Evolutionary conservation across 805 yeast species (phyloP).

Genomic region (Metahyphopichia silvanorum): DNA sequence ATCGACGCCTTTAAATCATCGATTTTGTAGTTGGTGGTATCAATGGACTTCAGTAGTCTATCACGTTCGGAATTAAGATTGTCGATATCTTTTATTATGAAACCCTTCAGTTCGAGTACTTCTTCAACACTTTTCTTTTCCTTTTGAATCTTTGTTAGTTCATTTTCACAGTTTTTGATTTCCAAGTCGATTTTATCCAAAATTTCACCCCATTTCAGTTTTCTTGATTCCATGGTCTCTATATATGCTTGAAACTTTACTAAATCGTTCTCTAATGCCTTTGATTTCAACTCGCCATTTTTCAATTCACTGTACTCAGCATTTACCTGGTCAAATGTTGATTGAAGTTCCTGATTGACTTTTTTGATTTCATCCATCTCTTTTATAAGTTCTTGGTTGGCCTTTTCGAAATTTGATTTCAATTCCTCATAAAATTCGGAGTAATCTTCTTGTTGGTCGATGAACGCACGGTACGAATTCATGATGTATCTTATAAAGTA

Average conservation of each 20-base stretch:
- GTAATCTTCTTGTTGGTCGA: slow-evolving; percentile 64
- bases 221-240: slow-evolving; percentile 61
- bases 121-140: slow-evolving; percentile 39
- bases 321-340: slow-evolving; percentile 38
- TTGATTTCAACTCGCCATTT: slow-evolving; percentile 52
- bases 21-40: slow-evolving; percentile 36
- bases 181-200: slow-evolving; percentile 58
- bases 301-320: slow-evolving; percentile 46
- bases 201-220: slow-evolving; percentile 59
- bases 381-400: slow-evolving; percentile 45
- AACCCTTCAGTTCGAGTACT: slow-evolving; percentile 50
- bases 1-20: slow-evolving; percentile 46
- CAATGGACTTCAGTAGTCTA: slow-evolving; percentile 51
- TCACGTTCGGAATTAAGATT: slow-evolving; percentile 60
- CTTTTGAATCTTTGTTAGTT: slow-evolving; percentile 37
- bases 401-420: slow-evolving; percentile 50
- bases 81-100: slow-evolving; percentile 63
- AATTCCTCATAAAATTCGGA: slow-evolving; percentile 52
- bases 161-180: slow-evolving; percentile 40
- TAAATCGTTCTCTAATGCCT: slow-evolving; percentile 68
- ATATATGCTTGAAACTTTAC: slow-evolving; percentile 70
- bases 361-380: slow-evolving; percentile 41
- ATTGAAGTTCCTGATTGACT: slow-evolving; percentile 38
- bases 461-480: slow-evolving; percentile 64
- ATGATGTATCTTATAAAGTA: slow-evolving; percentile 59